Evolutionary conservation across 2,329 filamentous ascomycete species (phyloP).

Genomic region (Cytospora mali): DNA sequence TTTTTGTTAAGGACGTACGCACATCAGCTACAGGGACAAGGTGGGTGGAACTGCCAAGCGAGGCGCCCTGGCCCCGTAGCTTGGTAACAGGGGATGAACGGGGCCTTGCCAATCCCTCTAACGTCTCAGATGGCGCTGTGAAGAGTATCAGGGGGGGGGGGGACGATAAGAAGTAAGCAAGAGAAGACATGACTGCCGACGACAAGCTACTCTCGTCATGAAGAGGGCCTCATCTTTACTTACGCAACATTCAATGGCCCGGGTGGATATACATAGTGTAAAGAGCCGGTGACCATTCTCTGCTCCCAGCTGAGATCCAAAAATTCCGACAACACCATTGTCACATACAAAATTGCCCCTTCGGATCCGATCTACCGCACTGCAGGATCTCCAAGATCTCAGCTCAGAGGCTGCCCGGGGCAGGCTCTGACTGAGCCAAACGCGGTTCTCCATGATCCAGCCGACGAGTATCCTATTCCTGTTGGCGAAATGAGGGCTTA

Average conservation of each 20-base stretch:
- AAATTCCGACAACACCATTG: not conserved
- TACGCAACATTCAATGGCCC: too few species aligned
- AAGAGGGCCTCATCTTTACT: not conserved
- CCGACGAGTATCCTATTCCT: not conserved
- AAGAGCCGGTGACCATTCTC: not conserved
- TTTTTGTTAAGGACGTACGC: slow-evolving; percentile 13
- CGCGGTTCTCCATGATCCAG: not conserved
- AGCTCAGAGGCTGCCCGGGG: not conserved
- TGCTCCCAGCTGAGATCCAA: not conserved
- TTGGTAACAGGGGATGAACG: slow-evolving; percentile 24
- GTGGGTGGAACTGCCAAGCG: slow-evolving; percentile 4
- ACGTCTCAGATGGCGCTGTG: slow-evolving; percentile 19
- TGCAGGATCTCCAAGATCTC: not conserved
- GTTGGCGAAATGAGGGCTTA: not conserved
- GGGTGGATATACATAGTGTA: too few species aligned
- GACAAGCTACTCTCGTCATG: not conserved
- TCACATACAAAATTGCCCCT: not conserved
- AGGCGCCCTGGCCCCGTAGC: slow-evolving; percentile 1
- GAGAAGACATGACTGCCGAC: not conserved
- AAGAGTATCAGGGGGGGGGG: not conserved
- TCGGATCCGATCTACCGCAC: not conserved
- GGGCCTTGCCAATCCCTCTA: slow-evolving; percentile 20
- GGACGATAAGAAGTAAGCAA: not conserved
- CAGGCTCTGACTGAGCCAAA: not conserved
- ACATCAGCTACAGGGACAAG: not conserved